Evolutionary conservation across 176 grass and related monocot species (phyloP).

Genomic region (Eleusine coracana): DNA sequence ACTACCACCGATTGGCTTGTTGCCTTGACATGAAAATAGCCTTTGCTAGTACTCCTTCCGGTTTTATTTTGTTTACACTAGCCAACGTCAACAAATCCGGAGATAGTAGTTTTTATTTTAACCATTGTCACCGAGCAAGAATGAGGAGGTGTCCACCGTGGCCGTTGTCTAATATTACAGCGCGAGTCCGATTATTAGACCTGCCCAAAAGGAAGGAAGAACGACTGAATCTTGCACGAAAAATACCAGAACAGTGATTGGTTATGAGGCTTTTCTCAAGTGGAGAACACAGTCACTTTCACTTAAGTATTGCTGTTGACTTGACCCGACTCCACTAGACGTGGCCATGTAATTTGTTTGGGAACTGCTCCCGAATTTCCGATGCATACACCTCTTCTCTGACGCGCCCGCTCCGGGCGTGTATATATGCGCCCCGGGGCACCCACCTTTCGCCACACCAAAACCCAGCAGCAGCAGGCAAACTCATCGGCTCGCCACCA

Average conservation of each 20-base stretch:
- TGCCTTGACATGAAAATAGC: too few relatives aligned
- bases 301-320: background rate
- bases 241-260: background rate
- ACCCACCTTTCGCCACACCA: background rate
- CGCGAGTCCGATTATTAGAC: too few relatives aligned
- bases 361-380: conserved; percentile 6
- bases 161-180: too few relatives aligned
- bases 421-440: background rate
- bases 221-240: background rate
- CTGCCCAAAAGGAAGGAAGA: too few relatives aligned
- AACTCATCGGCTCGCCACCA: background rate
- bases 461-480: background rate
- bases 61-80: too few relatives aligned
- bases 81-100: too few relatives aligned
- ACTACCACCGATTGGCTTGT: too few relatives aligned
- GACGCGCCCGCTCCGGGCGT: background rate
- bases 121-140: too few relatives aligned
- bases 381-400: background rate
- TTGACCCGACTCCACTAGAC: background rate
- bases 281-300: background rate
- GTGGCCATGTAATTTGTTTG: background rate
- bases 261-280: background rate
- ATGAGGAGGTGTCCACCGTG: too few relatives aligned
- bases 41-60: too few relatives aligned
- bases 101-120: too few relatives aligned